phyloP scores from a whole-genome alignment of 345 rosid genomes.

The Lenwebbia sp. region DNA sequence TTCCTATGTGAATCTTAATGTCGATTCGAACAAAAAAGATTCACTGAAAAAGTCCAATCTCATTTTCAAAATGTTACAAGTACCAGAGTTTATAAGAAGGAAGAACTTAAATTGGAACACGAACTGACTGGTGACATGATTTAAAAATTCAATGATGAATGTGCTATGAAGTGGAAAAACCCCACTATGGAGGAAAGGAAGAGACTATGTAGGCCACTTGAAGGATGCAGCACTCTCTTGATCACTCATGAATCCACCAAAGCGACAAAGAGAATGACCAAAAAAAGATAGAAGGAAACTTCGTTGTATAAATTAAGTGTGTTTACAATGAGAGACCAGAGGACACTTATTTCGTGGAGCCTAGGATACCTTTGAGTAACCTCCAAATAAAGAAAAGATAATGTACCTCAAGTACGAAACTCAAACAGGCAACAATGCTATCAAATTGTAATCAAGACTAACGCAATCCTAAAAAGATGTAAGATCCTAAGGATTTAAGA shows the following conservation, averaged over 20 bases:
- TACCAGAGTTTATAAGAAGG: neutral
- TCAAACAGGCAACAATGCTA: neutral
- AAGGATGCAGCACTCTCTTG: neutral
- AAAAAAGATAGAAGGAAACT: neutral
- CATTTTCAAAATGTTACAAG: neutral
- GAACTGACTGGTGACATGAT: neutral
- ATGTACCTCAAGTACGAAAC: neutral
- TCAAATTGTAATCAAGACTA: neutral
- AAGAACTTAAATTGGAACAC: neutral
- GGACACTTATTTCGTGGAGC: neutral
- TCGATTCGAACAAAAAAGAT: neutral
- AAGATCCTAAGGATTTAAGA: neutral
- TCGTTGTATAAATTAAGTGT: neutral
- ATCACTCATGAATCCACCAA: neutral
- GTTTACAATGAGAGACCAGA: neutral
- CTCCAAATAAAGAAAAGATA: neutral
- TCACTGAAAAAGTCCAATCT: fast-evolving
- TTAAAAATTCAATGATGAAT: neutral
- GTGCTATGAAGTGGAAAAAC: neutral
- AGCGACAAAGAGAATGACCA: neutral
- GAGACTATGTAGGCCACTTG: neutral
- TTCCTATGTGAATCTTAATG: neutral
- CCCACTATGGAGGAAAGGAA: neutral
- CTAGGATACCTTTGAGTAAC: neutral
- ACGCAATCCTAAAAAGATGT: neutral